Conservation (phyloP, 2,329 filamentous ascomycete genomes). For the Xylogone sp. region DNA sequence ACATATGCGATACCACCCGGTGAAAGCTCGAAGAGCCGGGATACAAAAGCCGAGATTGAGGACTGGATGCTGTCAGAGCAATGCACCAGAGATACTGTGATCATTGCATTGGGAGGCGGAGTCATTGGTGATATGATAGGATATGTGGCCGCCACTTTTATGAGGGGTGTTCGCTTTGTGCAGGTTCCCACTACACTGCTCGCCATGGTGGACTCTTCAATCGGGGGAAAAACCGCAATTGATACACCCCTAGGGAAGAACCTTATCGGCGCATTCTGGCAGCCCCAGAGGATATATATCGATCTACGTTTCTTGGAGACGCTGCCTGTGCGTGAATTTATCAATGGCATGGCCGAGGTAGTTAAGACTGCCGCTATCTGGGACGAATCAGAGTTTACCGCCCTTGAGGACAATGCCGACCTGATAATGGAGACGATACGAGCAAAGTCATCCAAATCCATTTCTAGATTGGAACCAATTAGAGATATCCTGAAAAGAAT, state of each 20-base stretch:
- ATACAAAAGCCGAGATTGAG: constrained; percentile 93
- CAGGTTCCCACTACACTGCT: constrained; percentile 94
- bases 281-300: constrained; percentile 90
- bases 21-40: constrained; percentile 87
- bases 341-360: constrained; percentile 98
- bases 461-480: constrained; percentile 64
- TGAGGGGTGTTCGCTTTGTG: constrained; percentile 93
- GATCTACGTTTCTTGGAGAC: constrained; percentile 90
- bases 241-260: constrained; percentile 97
- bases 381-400: constrained; percentile 80
- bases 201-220: constrained; percentile 97
- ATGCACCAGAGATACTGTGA: constrained; percentile 92
- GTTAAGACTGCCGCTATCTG: constrained; percentile 97
- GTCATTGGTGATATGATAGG: constrained; percentile 98
- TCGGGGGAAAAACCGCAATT: constrained; percentile 97
- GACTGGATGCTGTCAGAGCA: constrained; percentile 92
- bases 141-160: constrained; percentile 96
- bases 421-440: constrained; percentile 71
- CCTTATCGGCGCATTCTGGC: constrained; percentile 93
- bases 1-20: constrained; percentile 86
- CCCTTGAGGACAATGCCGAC: constrained; percentile 77
- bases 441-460: constrained; percentile 47
- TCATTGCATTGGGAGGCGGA: constrained; percentile 90
- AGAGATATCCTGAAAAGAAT: constrained; percentile 68
- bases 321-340: constrained; percentile 84